Conservation (phyloP, 2,329 filamentous ascomycete genomes). For the Domatiomyces globalis region DNA sequence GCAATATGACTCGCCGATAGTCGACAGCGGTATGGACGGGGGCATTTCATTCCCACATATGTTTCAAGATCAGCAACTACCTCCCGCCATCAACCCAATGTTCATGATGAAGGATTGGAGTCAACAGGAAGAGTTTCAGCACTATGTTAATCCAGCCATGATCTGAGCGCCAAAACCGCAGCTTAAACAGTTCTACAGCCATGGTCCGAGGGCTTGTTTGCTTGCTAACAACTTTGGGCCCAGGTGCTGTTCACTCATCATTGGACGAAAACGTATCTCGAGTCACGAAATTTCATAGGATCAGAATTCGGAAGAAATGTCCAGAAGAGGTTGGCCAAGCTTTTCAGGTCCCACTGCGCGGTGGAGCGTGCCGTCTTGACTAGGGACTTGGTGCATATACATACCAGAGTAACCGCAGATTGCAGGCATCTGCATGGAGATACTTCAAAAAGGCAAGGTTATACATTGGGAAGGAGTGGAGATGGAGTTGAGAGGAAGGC, state of each 20-base stretch:
- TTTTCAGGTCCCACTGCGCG: not conserved
- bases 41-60: slow-evolving; percentile 6
- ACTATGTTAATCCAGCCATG: slow-evolving; percentile 14
- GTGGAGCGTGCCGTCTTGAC: not conserved
- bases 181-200: not conserved
- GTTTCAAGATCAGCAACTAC: slow-evolving; percentile 12
- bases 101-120: slow-evolving; percentile 18
- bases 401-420: not conserved
- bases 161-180: not conserved
- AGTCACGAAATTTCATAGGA: not conserved
- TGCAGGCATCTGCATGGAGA: not conserved
- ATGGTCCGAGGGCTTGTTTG: not conserved
- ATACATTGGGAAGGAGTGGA: not conserved
- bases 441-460: not conserved
- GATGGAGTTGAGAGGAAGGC: not conserved
- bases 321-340: not conserved
- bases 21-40: slow-evolving; percentile 10
- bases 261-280: not conserved
- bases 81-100: slow-evolving; percentile 15
- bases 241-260: not conserved
- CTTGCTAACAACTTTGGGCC: not conserved
- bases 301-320: not conserved
- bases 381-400: not conserved
- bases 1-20: slow-evolving; percentile 15
- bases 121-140: slow-evolving; percentile 14